Percentiles rank a stretch among this genome's conserved stretches.
Conservation (phyloP, 2,329 filamentous ascomycete species). For the Salinomyces thailandicus region DNA sequence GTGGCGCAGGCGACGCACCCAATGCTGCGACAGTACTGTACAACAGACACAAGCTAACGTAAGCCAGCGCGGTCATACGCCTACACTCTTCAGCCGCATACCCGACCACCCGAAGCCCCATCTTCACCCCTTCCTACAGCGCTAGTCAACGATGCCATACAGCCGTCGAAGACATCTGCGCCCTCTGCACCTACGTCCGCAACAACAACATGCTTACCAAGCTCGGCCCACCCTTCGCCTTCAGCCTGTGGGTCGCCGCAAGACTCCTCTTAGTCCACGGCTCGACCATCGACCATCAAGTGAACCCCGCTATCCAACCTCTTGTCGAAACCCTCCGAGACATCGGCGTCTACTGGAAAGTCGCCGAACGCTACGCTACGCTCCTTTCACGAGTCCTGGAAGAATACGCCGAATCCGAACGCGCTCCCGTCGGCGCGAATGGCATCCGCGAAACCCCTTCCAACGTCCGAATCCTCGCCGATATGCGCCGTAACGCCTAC, state of each 20-base stretch:
- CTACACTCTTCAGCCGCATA: slow-evolving; percentile 89
- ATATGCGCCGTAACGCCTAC: slow-evolving; percentile 84
- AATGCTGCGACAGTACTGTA: too few relatives aligned
- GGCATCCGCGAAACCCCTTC: slow-evolving; percentile 68
- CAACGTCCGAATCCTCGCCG: slow-evolving; percentile 75
- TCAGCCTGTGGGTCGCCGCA: slow-evolving; percentile 84
- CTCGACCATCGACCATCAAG: slow-evolving; percentile 74
- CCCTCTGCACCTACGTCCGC: slow-evolving; percentile 67
- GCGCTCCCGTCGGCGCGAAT: slow-evolving; percentile 43
- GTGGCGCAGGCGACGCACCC: too few relatives aligned
- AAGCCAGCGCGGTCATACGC: slow-evolving; percentile 61
- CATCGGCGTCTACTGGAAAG: slow-evolving; percentile 76
- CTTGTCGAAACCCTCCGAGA: slow-evolving; percentile 73
- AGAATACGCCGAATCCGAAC: slow-evolving; percentile 71
- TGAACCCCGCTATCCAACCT: slow-evolving; percentile 68
- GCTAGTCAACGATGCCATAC: slow-evolving; percentile 73
- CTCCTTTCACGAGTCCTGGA: slow-evolving; percentile 75
- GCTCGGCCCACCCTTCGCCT: slow-evolving; percentile 82
- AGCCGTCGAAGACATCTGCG: slow-evolving; percentile 73
- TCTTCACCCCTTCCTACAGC: slow-evolving; percentile 80
- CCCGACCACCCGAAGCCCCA: slow-evolving; percentile 75
- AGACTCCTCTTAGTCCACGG: slow-evolving; percentile 80
- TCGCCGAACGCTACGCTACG: slow-evolving; percentile 69
- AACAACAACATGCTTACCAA: slow-evolving; percentile 64
- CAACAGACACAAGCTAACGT: slow-evolving; percentile 20